phyloP scores from a whole-genome alignment of 225 moss, liverwort and hornwort species.

The Straminergon stramineum region DNA sequence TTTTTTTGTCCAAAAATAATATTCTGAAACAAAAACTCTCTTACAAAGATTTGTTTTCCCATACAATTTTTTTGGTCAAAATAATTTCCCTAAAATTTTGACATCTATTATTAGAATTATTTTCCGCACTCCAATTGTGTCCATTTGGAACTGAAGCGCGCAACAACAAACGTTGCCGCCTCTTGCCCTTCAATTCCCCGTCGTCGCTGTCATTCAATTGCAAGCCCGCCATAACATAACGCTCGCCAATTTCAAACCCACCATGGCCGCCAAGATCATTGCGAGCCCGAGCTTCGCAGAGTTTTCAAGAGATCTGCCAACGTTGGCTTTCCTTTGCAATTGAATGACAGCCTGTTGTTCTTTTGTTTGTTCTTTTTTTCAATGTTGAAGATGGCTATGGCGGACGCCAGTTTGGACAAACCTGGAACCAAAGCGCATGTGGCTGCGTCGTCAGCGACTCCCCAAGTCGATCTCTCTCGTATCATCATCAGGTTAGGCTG shows the following conservation, averaged over 20 bases:
- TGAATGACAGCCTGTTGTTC: neutral
- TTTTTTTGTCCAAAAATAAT: too few species aligned
- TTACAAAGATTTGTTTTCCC: rapidly evolving
- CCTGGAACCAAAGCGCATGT: neutral
- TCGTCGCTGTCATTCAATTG: neutral
- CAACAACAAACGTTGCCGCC: neutral
- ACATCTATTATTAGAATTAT: neutral
- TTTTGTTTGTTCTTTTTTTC: neutral
- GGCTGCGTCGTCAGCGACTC: neutral
- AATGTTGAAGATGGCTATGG: neutral
- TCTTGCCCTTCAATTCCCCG: neutral
- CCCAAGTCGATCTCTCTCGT: conserved; percentile 3
- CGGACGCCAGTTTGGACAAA: neutral
- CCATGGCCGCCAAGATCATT: neutral
- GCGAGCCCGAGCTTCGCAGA: neutral
- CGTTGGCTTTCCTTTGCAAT: neutral
- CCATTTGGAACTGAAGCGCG: neutral
- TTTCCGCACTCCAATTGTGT: neutral
- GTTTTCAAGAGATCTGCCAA: neutral
- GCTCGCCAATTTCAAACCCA: neutral
- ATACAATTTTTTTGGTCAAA: neutral
- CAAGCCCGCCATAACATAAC: neutral
- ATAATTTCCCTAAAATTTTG: neutral
- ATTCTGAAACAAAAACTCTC: neutral
- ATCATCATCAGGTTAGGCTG: conserved; percentile 7